Evolutionary conservation across 345 rosid genomes (phyloP).

Genomic region (Acer saccharum): DNA sequence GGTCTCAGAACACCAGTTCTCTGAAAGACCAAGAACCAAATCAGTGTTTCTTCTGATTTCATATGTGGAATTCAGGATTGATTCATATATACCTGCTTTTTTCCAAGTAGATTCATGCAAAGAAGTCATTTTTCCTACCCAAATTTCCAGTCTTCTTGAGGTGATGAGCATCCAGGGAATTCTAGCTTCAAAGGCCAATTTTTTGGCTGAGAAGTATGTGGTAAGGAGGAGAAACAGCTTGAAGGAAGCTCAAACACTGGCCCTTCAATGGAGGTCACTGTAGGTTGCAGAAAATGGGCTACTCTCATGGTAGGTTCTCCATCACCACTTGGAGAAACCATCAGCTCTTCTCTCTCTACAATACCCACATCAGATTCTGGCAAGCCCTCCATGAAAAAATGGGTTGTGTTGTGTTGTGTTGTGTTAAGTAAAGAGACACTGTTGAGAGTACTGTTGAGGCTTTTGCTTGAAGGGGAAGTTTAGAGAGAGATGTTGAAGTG

Average conservation of each 20-base stretch:
- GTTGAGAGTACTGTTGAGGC: no score
- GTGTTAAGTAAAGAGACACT: no score
- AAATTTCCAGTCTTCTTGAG: constrained; percentile 37
- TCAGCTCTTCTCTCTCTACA: no score
- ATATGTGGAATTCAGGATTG: constrained; percentile 47
- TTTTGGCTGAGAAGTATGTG: constrained; percentile 16
- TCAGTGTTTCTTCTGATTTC: constrained; percentile 23
- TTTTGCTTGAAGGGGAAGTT: no score
- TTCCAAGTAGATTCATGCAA: constrained; percentile 37
- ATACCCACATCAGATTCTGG: no score
- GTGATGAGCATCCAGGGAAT: constrained; percentile 40
- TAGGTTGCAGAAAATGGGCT: no score
- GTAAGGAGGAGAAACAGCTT: constrained; percentile 14
- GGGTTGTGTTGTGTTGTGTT: no score
- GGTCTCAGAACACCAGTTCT: no score
- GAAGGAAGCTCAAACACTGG: constrained; percentile 28
- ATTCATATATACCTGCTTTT: constrained; percentile 44
- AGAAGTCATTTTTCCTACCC: constrained; percentile 43
- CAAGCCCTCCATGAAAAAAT: no score
- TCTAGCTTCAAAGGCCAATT: constrained; percentile 24
- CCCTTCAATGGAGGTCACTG: constrained; percentile 13
- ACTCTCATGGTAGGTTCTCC: no score
- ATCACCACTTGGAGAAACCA: no score
- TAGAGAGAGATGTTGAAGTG: no score
- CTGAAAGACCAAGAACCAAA: constrained; percentile 8